Conservation (phyloP, 1,139 yeast species). For the Magnusiomyces fungicola region DNA sequence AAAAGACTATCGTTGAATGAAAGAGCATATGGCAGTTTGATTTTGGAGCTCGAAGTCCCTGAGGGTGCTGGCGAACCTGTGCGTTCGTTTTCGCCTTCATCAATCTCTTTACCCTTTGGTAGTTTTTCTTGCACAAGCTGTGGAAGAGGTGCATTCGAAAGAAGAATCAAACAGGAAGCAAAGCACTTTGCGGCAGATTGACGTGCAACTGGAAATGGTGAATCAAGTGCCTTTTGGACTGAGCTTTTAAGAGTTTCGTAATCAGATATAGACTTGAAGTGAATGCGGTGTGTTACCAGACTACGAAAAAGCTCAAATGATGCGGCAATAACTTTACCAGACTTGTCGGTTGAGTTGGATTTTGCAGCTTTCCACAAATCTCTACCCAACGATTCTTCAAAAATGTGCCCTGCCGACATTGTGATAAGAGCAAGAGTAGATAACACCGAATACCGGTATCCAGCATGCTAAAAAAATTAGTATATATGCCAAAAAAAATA, state of each 20-base stretch:
- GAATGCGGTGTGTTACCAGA: conserved; percentile 17
- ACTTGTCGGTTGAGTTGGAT: conserved; percentile 25
- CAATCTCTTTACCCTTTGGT: conserved; percentile 17
- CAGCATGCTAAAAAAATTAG: conserved; percentile 21
- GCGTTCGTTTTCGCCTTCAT: conserved; percentile 18
- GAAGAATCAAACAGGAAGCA: conserved; percentile 23
- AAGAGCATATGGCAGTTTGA: conserved; percentile 15
- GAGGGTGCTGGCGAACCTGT: conserved; percentile 9
- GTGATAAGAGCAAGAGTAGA: conserved; percentile 23
- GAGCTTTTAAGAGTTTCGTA: conserved; percentile 26
- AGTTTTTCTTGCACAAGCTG: conserved; percentile 18
- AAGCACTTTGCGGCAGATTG: conserved; percentile 30
- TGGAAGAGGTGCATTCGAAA: conserved; percentile 21
- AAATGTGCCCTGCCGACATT: conserved; percentile 26
- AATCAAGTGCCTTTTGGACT: conserved; percentile 27
- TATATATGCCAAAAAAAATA: not conserved
- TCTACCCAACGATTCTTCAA: conserved; percentile 30
- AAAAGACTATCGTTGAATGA: conserved; percentile 21
- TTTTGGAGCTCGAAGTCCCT: conserved; percentile 8
- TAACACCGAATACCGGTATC: conserved; percentile 25
- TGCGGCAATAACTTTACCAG: conserved; percentile 28
- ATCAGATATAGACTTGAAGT: conserved; percentile 27
- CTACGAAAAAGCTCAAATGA: conserved; percentile 26
- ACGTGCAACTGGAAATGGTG: conserved; percentile 25
- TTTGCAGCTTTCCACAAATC: conserved; percentile 31